Evolutionary conservation across 305 asterid species (phyloP), one percentile per base, ranked within the genome.

Genomic region (Solanum hybrid): DNA sequence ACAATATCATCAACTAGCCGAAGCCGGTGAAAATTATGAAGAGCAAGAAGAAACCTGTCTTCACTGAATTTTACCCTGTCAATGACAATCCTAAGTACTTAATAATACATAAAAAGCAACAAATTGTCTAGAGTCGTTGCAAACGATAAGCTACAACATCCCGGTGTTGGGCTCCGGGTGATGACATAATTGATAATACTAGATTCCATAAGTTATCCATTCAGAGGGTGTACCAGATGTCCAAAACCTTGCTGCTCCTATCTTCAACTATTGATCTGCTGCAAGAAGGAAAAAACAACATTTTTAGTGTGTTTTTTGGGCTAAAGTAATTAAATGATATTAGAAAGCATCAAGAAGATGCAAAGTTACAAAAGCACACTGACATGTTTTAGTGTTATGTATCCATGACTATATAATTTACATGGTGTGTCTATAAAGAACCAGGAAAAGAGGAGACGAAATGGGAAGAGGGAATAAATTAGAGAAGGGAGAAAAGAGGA

Each of bases 161-260:
- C 88, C 29, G 31, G 86, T 13, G 31, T 32, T 31, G 14, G 77
- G 27, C 31, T 85, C 72, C 87, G 29, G 38, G 76, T 32, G 31
- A 84, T 56, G 76, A 51, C 45, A 51, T 85, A 56, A 29, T 51
- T 51, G 27, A 31, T 84, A 84, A 22, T 56, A 32, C 34, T 56
- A 56, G 88, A 22, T 85, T 56, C 72, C 76, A 56, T 17, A 31
- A 5, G 88, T 26, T 32, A 6, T 56, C 32, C 76, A 2, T 31
- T 32, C 38, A 5, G 77, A 56, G 77, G 77, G 51, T 32, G 76
- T 32, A 56, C 75, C 88, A 56, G 6, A 56, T 56, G 51, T 56
- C 88, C 77, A 85, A 85, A 85, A 56, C 88, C 8, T 85, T 85
- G 88, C 72, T 82, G 87, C 76, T 85, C 88, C 34, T 32, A 60